A percentile compares a stretch with the other conserved stretches of the same genome.
Evolutionary conservation across 306 rosid genomes (phyloP).

Genomic region (Lathyrus oleraceus): DNA sequence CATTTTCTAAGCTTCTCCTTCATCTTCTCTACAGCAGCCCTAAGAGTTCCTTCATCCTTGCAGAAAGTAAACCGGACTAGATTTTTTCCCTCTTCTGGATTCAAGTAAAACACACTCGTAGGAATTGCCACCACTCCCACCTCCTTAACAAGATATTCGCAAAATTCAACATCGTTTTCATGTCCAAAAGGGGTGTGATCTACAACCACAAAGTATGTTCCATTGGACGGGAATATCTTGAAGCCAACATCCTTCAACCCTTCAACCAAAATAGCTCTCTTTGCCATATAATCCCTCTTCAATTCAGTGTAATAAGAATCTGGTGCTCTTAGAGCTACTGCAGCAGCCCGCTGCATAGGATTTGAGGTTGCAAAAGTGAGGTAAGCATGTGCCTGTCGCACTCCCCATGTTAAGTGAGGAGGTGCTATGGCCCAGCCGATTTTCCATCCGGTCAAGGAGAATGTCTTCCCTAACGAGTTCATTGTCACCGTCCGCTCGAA

Average conservation of each 20-base stretch:
- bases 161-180: slow-evolving; percentile 76
- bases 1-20: slow-evolving; percentile 70
- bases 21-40: slow-evolving; percentile 89
- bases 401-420: slow-evolving; percentile 77
- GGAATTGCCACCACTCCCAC: slow-evolving; percentile 97
- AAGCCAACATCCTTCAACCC: slow-evolving; percentile 86
- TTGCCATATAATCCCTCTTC: slow-evolving; percentile 70
- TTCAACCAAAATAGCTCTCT: slow-evolving; percentile 79
- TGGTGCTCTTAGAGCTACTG: slow-evolving; percentile 89
- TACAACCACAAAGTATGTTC: slow-evolving; percentile 87
- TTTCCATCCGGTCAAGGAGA: slow-evolving; percentile 94
- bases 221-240: slow-evolving; percentile 80
- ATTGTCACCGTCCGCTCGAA: slow-evolving; percentile 79
- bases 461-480: slow-evolving; percentile 91
- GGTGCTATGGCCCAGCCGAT: slow-evolving; percentile 92
- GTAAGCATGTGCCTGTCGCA: slow-evolving; percentile 67
- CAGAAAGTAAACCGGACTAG: slow-evolving; percentile 85
- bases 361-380: slow-evolving; percentile 80
- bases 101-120: slow-evolving; percentile 82
- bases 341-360: slow-evolving; percentile 91
- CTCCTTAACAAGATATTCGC: slow-evolving; percentile 86
- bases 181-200: slow-evolving; percentile 95
- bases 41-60: slow-evolving; percentile 86
- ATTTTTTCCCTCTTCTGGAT: slow-evolving; percentile 95
- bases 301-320: slow-evolving; percentile 76